phyloP scores from a whole-genome alignment of 1,139 yeast genomes.

The Suhomyces atakaporum region DNA sequence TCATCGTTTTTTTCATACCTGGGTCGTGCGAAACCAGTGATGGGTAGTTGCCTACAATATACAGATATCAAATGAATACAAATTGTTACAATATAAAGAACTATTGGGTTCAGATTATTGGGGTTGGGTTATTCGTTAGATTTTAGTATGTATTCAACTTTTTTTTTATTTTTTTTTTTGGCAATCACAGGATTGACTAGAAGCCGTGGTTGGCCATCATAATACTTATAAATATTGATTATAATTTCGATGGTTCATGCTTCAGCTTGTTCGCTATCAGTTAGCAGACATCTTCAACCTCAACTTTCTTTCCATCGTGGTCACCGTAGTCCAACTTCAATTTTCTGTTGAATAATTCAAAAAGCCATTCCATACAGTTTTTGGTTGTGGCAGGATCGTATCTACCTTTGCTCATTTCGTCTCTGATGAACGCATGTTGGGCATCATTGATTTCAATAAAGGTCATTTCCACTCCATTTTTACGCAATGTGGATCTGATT shows the following conservation, averaged over 20 bases:
- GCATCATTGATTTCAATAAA: constrained; percentile 77
- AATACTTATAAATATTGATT: too few species aligned
- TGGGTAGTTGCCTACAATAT: not conserved
- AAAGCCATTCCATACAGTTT: constrained; percentile 65
- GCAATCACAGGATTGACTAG: too few species aligned
- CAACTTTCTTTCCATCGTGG: constrained; percentile 49
- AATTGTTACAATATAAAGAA: too few species aligned
- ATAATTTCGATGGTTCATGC: too few species aligned
- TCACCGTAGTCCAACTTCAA: constrained; percentile 70
- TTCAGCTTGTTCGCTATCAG: too few species aligned
- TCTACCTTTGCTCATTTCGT: constrained; percentile 75
- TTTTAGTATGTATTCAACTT: too few species aligned
- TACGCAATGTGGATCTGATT: constrained; percentile 64
- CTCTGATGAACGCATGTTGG: constrained; percentile 82
- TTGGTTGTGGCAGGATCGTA: constrained; percentile 76
- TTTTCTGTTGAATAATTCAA: constrained; percentile 69
- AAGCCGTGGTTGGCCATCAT: too few species aligned
- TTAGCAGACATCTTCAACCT: constrained; percentile 68
- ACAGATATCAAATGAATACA: not conserved
- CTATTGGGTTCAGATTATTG: too few species aligned
- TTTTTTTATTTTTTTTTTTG: too few species aligned
- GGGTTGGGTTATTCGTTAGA: too few species aligned
- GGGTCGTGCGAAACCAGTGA: constrained; percentile 10
- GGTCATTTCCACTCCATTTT: constrained; percentile 61
- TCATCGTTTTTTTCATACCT: constrained; percentile 14